These are phyloP conservation scores for Kurtzmaniella quercitrusa DNA, from an alignment of 1,139 yeast genomes.

Conservation along the genomic window DNA sequence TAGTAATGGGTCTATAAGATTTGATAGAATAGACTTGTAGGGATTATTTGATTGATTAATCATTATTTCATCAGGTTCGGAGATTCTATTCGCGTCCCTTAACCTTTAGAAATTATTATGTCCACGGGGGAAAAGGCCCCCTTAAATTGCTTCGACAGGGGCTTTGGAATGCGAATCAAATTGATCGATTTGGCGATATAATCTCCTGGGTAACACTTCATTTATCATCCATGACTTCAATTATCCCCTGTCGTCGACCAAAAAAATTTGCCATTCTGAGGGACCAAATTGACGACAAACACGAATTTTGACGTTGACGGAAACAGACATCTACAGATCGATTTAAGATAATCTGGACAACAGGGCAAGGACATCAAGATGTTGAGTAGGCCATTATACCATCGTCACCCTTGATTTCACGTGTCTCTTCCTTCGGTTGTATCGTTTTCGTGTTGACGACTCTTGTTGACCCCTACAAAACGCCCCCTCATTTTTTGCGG, in stretches of 20 bases:
- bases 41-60: neutral
- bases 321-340: neutral
- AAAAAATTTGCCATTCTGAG: neutral
- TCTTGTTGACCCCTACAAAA: neutral
- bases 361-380: no score
- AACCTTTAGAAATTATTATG: no score
- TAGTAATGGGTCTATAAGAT: constrained; percentile 1
- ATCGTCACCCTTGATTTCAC: neutral
- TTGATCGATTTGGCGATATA: no score
- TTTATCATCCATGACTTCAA: neutral
- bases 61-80: no score
- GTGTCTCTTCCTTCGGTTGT: neutral
- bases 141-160: no score
- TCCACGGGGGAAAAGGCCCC: no score
- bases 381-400: no score
- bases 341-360: neutral
- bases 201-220: neutral
- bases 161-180: no score
- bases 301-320: neutral
- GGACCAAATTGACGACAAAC: neutral
- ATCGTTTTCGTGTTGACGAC: neutral
- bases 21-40: neutral
- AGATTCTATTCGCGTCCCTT: no score
- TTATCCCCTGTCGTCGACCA: neutral
- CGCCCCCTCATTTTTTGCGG: neutral